Conservation (phyloP, 495 filamentous ascomycete species). For the Penicillium egyptiacum region DNA sequence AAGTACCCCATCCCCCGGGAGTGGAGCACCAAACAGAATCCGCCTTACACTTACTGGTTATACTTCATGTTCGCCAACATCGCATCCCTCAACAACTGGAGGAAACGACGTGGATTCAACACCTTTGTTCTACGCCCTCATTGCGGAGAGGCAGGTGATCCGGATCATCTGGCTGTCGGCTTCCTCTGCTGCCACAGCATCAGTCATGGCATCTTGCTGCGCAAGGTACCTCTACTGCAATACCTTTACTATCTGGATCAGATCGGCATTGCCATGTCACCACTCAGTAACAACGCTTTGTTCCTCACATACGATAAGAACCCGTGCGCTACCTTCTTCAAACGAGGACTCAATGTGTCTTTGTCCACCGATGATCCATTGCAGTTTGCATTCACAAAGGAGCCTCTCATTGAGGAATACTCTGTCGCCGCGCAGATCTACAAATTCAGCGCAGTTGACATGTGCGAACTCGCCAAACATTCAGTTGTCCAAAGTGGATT, state of each 20-base stretch:
- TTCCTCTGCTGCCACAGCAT: slow-evolving; percentile 96
- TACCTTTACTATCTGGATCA: slow-evolving; percentile 98
- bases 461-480: slow-evolving; percentile 97
- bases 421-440: slow-evolving; percentile 98
- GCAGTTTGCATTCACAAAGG: slow-evolving; percentile 98
- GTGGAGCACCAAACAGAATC: slow-evolving; percentile 92
- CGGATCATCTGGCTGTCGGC: slow-evolving; percentile 90
- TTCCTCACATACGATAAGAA: slow-evolving; percentile 98
- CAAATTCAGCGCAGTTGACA: slow-evolving; percentile 94
- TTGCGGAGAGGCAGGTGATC: slow-evolving; percentile 95
- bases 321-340: slow-evolving; percentile 92
- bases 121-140: slow-evolving; percentile 92
- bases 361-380: slow-evolving; percentile 95
- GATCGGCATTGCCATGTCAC: slow-evolving; percentile 98
- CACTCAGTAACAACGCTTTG: slow-evolving; percentile 93
- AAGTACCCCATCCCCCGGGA: slow-evolving; percentile 89
- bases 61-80: slow-evolving; percentile 97
- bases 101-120: slow-evolving; percentile 89
- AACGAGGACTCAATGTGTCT: slow-evolving; percentile 90
- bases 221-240: slow-evolving; percentile 91
- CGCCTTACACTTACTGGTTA: slow-evolving; percentile 98
- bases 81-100: slow-evolving; percentile 85
- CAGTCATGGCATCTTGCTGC: slow-evolving; percentile 87
- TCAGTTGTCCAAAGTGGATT: slow-evolving; percentile 94
- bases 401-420: slow-evolving; percentile 97